Conservation (phyloP, 768 basidiomycete genomes). For the Tulasnella sp. region DNA sequence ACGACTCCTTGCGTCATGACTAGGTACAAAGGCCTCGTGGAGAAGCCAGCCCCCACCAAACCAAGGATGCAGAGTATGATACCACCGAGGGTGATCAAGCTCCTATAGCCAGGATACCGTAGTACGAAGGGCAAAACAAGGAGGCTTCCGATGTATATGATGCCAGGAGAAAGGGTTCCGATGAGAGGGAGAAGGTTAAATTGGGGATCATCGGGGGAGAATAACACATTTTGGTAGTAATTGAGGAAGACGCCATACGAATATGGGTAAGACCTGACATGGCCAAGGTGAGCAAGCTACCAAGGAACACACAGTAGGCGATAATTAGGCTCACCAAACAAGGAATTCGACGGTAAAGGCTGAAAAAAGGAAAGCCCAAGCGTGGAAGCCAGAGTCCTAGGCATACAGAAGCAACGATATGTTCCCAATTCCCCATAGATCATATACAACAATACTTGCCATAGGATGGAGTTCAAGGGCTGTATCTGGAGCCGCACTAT, state of each 20-base stretch:
- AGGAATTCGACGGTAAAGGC: constrained; percentile 10
- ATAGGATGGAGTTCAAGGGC: constrained; percentile 9
- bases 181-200: constrained; percentile 5
- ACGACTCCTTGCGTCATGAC: constrained; percentile 6
- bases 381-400: constrained; percentile 12
- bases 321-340: constrained; percentile 12
- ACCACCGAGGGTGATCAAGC: not conserved
- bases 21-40: not conserved
- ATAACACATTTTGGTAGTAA: constrained; percentile 1
- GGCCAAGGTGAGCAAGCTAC: too few species aligned
- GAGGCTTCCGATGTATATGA: constrained; percentile 9
- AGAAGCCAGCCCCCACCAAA: constrained; percentile 3
- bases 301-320: too few species aligned
- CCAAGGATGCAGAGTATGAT: not conserved
- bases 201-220: not conserved
- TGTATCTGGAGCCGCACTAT: constrained; percentile 1
- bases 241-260: constrained; percentile 13
- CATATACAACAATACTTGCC: not conserved
- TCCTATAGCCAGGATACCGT: not conserved
- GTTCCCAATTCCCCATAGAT: not conserved
- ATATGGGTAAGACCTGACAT: constrained; percentile 11
- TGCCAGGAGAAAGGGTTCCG: constrained; percentile 8
- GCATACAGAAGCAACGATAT: not conserved
- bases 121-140: not conserved
- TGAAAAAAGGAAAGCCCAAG: constrained; percentile 10